Conservation (phyloP, 805 yeast species). For the Ogataea neopini region DNA sequence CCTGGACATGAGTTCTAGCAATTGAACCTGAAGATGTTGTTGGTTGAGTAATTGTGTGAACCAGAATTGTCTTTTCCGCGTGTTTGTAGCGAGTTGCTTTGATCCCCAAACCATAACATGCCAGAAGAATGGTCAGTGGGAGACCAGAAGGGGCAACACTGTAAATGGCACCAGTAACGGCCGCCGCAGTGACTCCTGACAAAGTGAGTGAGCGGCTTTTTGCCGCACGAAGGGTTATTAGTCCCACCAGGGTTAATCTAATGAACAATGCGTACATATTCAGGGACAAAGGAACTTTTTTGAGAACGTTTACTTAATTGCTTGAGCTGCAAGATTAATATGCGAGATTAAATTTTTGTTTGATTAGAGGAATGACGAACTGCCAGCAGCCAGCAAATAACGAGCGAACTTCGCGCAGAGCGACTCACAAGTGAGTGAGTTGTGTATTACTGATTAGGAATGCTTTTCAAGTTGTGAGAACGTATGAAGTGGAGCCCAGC, state of each 20-base stretch:
- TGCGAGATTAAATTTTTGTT: no score
- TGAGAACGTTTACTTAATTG: neutral
- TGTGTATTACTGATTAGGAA: no score
- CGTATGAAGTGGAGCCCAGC: no score
- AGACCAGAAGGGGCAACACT: slow-evolving; percentile 4
- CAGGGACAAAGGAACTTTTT: neutral
- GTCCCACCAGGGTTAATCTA: neutral
- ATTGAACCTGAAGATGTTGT: neutral
- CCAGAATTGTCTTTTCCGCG: slow-evolving; percentile 2
- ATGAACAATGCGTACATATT: neutral
- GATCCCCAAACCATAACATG: slow-evolving; percentile 11
- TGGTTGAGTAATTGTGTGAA: neutral
- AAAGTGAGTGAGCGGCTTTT: slow-evolving; percentile 9
- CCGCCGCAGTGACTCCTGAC: slow-evolving; percentile 12
- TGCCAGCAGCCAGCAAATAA: no score
- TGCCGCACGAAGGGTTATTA: slow-evolving; percentile 8
- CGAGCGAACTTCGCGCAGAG: no score
- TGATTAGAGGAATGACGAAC: no score
- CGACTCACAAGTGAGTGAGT: no score
- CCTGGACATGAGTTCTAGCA: slow-evolving; percentile 11
- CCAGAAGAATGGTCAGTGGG: slow-evolving; percentile 9
- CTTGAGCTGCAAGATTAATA: neutral
- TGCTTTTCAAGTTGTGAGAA: no score
- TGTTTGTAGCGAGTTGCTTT: slow-evolving; percentile 15
- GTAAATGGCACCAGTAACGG: slow-evolving; percentile 15